Base-by-base conservation (phyloP, 2,329 filamentous ascomycete genomes). In the Aspergillus fumigatiaffinis region DNA sequence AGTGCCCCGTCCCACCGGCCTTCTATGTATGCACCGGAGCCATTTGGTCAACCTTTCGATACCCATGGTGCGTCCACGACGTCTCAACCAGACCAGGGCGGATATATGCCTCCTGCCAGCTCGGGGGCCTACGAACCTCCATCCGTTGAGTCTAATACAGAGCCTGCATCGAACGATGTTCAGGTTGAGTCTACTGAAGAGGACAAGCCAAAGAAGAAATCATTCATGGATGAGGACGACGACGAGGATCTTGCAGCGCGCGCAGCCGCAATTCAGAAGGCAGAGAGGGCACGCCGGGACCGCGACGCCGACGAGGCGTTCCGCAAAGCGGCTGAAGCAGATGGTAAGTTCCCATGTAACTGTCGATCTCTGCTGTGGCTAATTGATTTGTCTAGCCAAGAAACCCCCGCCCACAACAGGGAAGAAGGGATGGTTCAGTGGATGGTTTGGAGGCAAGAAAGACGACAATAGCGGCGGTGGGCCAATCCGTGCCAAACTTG, bases 401-500 rank as follows among this genome's bases (percentile, higher is more conserved):
- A 71, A 65, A 63, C 66, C 68, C 51, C 59, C 65, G 9, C 63
- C 62, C 3, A 48, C 57, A 64, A 68, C 44, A 25, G 44, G 71
- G 26, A 76, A 83, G 71, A 75, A 76, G 32, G 87, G 89, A 29
- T 96, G 92, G 87, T 89, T 96, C 56, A 83, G 85, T 32, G 87
- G 91, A 52, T 97, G 92, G 92, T 95, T 96, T 60, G 85, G 86
- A 63, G 89, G 68, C 32, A 82, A 83, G 57, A 73, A 76, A 60
- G 84, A 86, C 14, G 63, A 66, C 23, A 64, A 61, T 41, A 73
- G 81, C n/a, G 66, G 67, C 51, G 65, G 68, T 25, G 76, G 73
- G 28, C 85, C 92, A n/a, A 90, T 97, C 72, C 87, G 85, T 66
- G 94, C 95, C 60, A 99, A 99, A 69, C 84, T 99, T 8, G 95